Evolutionary conservation across 331 rosid genomes (phyloP).

Genomic region (Arachis monticola): DNA sequence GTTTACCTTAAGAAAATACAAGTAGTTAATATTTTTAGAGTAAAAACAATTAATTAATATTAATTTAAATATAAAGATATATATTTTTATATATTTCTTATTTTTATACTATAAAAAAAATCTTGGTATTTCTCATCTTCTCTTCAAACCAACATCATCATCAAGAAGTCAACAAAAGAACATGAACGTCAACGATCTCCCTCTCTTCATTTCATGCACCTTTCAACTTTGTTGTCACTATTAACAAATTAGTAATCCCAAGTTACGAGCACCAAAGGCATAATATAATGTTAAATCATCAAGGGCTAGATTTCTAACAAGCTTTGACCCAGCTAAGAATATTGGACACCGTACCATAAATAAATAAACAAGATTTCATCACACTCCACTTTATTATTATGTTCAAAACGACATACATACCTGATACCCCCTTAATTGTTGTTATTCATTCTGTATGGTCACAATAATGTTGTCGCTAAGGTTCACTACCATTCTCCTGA

Average conservation of each 20-base stretch:
- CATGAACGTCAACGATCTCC: too few relatives aligned
- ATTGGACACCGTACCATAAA: constrained; percentile 24
- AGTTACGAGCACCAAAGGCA: constrained; percentile 33
- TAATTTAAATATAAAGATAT: too few relatives aligned
- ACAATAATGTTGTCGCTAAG: constrained; percentile 49
- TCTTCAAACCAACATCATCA: too few relatives aligned
- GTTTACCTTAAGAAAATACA: too few relatives aligned
- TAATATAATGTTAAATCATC: not conserved
- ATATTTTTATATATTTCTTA: too few relatives aligned
- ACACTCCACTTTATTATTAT: constrained; percentile 18
- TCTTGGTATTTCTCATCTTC: too few relatives aligned
- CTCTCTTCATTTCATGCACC: constrained; percentile 11
- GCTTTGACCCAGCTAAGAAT: constrained; percentile 44
- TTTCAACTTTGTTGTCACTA: constrained; percentile 9
- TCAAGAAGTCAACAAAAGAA: too few relatives aligned
- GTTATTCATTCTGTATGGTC: not conserved
- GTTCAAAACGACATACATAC: constrained; percentile 25
- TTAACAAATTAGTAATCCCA: constrained; percentile 39
- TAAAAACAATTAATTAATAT: too few relatives aligned
- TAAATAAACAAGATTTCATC: constrained; percentile 32
- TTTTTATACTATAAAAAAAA: too few relatives aligned
- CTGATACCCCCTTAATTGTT: not conserved
- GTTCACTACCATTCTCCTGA: constrained; percentile 34
- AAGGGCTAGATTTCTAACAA: constrained; percentile 16
- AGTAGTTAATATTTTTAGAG: too few relatives aligned